Conservation (phyloP, 495 filamentous ascomycete genomes). For the Penicillium longicatenatum region DNA sequence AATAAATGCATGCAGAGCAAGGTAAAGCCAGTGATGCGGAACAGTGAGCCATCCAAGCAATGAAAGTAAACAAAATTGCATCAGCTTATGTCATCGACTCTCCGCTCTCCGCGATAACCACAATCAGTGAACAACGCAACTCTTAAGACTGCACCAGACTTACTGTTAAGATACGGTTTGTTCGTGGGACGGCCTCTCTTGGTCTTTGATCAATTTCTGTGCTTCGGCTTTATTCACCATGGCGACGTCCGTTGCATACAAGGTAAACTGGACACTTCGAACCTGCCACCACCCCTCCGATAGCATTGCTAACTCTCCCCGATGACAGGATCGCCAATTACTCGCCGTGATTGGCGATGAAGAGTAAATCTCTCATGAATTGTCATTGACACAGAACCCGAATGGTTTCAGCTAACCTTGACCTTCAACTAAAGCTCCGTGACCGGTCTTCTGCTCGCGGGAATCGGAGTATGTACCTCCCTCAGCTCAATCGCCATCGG, state of each 20-base stretch:
- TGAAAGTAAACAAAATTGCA: slow-evolving; percentile 30
- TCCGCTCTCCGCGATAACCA: slow-evolving; percentile 26
- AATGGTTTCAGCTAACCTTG: slow-evolving; percentile 22
- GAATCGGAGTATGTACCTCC: slow-evolving; percentile 76
- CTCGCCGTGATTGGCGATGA: slow-evolving; percentile 97
- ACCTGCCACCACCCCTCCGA: slow-evolving; percentile 18
- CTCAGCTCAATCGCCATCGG: not conserved
- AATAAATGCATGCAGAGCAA: slow-evolving; percentile 14
- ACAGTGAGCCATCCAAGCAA: slow-evolving; percentile 10
- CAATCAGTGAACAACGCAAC: slow-evolving; percentile 13
- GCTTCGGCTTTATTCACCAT: slow-evolving; percentile 24
- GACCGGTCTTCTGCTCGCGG: slow-evolving; percentile 90
- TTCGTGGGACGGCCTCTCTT: not conserved
- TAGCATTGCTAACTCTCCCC: slow-evolving; percentile 23
- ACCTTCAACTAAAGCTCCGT: slow-evolving; percentile 68
- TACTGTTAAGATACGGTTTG: not conserved
- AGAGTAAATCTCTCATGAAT: slow-evolving; percentile 52
- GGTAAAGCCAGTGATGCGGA: slow-evolving; percentile 2
- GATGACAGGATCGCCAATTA: slow-evolving; percentile 80
- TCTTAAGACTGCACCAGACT: slow-evolving; percentile 3
- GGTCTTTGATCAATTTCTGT: not conserved
- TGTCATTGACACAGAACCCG: not conserved
- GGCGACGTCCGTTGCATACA: slow-evolving; percentile 42
- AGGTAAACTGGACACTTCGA: slow-evolving; percentile 31
- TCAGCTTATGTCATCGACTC: slow-evolving; percentile 27